Evolutionary conservation across 176 grass and related monocot species (phyloP).

Genomic region (Cenchrus americanus): DNA sequence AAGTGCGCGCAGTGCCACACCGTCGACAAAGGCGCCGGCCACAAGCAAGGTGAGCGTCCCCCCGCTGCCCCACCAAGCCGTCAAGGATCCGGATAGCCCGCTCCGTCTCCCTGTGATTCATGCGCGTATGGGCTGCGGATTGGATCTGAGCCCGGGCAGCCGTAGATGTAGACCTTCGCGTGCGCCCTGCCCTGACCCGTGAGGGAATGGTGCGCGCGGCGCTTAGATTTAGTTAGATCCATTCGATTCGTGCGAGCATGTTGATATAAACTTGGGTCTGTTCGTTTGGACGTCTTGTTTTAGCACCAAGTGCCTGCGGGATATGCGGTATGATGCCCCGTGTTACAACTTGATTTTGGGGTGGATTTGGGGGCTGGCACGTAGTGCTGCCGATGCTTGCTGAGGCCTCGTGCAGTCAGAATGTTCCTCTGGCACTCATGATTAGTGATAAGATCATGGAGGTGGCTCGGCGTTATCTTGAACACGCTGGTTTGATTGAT

Average conservation of each 20-base stretch:
- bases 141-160: not conserved
- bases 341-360: not conserved
- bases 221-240: slow-evolving; percentile 38
- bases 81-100: not conserved
- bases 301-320: not conserved
- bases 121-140: not conserved
- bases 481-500: not conserved
- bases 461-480: not conserved
- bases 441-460: not conserved
- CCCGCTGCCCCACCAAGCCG: too few relatives aligned
- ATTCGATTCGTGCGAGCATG: slow-evolving; percentile 1
- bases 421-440: not conserved
- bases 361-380: not conserved
- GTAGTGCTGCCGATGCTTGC: not conserved
- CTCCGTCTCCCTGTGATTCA: not conserved
- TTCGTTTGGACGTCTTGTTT: not conserved
- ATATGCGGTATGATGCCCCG: not conserved
- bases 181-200: not conserved
- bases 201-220: not conserved
- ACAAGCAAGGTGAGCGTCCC: slow-evolving; percentile 72
- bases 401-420: not conserved
- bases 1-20: slow-evolving; percentile 98
- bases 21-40: slow-evolving; percentile 80
- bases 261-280: not conserved
- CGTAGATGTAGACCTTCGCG: not conserved